A percentile compares a stretch with the other conserved stretches of the same genome.
Evolutionary conservation across 2,329 filamentous ascomycete species (phyloP).

Genomic region (Colletotrichum paranaense): DNA sequence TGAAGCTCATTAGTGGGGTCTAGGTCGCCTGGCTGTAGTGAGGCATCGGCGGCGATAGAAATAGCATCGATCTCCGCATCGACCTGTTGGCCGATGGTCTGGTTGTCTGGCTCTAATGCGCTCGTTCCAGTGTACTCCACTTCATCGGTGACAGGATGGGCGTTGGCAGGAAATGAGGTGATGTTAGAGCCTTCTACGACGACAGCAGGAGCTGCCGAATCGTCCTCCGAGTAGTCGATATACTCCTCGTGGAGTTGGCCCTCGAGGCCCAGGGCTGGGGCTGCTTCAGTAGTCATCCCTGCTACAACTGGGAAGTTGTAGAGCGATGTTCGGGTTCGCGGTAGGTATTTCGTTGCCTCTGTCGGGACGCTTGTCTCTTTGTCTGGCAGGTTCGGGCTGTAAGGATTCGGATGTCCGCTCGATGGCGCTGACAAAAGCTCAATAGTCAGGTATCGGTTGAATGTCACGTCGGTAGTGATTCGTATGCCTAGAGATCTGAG

Average conservation of each 20-base stretch:
- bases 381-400: neutral
- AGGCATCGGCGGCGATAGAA: neutral
- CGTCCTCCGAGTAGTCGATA: constrained; percentile 36
- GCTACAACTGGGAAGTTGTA: neutral
- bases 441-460: neutral
- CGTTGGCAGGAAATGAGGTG: constrained; percentile 18
- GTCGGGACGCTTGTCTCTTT: neutral
- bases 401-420: constrained; percentile 11
- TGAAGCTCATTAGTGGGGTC: neutral
- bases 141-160: constrained; percentile 1
- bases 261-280: constrained; percentile 15
- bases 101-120: constrained; percentile 40
- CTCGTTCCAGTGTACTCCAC: neutral
- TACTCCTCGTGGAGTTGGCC: constrained; percentile 29
- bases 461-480: neutral
- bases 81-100: constrained; percentile 7
- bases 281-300: constrained; percentile 29
- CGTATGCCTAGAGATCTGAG: too few species aligned
- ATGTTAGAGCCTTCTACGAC: constrained; percentile 13
- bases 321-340: too few species aligned
- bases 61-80: neutral
- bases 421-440: neutral
- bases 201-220: constrained; percentile 16
- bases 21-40: neutral
- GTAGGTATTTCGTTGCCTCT: neutral